phyloP scores from a whole-genome alignment of 2,329 filamentous ascomycete species.

The Thermothelomyces thermophilus region DNA sequence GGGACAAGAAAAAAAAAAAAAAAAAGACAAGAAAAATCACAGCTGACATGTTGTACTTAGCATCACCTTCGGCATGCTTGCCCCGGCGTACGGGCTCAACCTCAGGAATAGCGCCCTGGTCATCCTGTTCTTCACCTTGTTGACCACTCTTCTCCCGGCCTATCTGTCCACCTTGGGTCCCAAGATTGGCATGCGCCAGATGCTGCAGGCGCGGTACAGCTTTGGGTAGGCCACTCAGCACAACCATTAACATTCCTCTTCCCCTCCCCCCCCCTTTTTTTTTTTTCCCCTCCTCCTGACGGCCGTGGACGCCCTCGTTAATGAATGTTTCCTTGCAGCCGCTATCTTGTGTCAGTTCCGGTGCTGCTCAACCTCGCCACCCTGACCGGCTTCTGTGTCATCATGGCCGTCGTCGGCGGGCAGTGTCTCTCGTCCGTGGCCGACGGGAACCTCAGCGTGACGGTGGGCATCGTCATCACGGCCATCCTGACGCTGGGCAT shows the following conservation, averaged over 20 bases:
- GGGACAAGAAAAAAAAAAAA: no score
- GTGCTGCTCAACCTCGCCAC: constrained; percentile 58
- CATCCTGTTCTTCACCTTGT: constrained; percentile 56
- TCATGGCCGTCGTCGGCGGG: constrained; percentile 55
- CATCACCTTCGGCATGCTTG: constrained; percentile 58
- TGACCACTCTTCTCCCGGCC: constrained; percentile 48
- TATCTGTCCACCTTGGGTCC: constrained; percentile 54
- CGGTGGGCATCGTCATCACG: constrained; percentile 56
- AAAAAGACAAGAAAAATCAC: not conserved
- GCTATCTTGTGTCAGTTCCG: constrained; percentile 52
- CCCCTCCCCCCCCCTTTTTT: no score
- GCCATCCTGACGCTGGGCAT: constrained; percentile 50
- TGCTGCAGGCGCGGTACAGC: constrained; percentile 57
- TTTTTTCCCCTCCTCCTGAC: no score
- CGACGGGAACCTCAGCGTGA: constrained; percentile 41
- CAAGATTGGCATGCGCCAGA: constrained; percentile 58
- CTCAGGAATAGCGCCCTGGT: constrained; percentile 51
- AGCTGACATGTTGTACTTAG: constrained; percentile 28
- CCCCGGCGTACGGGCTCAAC: constrained; percentile 46
- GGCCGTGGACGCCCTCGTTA: no score
- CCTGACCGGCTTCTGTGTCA: constrained; percentile 55
- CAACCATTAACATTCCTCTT: no score
- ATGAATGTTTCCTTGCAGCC: constrained; percentile 28
- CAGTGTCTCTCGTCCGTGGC: constrained; percentile 51
- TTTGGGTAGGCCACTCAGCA: constrained; percentile 53